Evolutionary conservation across 345 rosid genomes (phyloP), one percentile per base, ranked within the genome.

Genomic region (Aurinia saxatilis): DNA sequence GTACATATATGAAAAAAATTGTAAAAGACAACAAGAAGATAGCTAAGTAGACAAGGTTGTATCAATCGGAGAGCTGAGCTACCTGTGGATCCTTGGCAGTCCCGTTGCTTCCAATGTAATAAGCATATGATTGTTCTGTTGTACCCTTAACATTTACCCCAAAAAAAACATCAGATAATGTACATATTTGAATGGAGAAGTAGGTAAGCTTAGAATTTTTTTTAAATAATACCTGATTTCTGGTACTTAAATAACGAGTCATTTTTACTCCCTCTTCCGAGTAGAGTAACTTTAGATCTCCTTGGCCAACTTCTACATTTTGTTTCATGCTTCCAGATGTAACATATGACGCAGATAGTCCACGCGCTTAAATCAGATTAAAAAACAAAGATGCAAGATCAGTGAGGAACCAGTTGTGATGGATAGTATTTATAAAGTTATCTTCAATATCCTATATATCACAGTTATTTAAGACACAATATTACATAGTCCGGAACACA

Each of bases 81-180:
- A 88, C 96, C 96, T 91, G 98, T 68, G 95, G 83, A 78, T 88
- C 96, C 70, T 78, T 78, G 69, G 83, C 95, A 47, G 87, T 81
- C 65, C 98, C 98, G 74, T 83, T 85, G 81, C 86, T 78, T 74
- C 96, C 98, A 56, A 80, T 73, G 74, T 91, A 91, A 78, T 84
- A 91, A 70, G 88, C 57, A 51, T 80, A 91, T 65, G 96, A 76
- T 50, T 84, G 96, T 35, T 75, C 85, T 62, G 81, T 72, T 60
- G 72, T 67, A 48, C 82, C 75, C 55, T 72, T 63, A 18, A 84
- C 81, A 85, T 83, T 75, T 70, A 63, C 55, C 14, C 21, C 38
- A n/a, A 35, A 30, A 78, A 29, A 23, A 50, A 65, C 47, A 50
- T 57, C 59, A 71, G 60, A 49, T 40, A 6, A 23, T 33, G n/a